Evolutionary conservation across 176 grass and related monocot species (phyloP), one percentile per base, ranked within the genome.

Genomic region (Thalia dealbata): DNA sequence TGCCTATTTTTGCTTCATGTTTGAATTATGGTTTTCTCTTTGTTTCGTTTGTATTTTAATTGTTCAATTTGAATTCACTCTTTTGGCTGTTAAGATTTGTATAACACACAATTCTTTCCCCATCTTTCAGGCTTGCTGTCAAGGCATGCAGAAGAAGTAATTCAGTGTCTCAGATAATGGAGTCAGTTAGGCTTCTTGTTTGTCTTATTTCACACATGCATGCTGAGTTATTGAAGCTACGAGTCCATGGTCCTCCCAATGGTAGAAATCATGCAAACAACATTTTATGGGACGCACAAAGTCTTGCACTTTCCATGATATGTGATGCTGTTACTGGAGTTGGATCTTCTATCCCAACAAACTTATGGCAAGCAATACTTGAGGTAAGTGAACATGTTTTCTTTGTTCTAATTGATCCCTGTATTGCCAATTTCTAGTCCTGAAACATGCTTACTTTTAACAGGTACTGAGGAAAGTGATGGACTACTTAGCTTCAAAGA

Each of bases 401-500:
- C 19, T 77, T 14, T 54, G 18, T 52, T 25, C 14, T 44, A 61
- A 28, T 14, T 73, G 42, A 11, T 64, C 8, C 61, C 50, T 35
- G 3, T 21, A 64, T 72, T 43, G 32, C 32, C 32, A 38, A 38
- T 38, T 38, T 10, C 1, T 32, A 38, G 14, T 84, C 61, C 8
- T 64, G 10, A 41, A 77, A 29, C 66, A 59, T 25, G 79, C 81
- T 69, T 79, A 58, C 12, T 61, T 46, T 61, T 38, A 45, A 4
- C 75, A 96, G 92, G 78, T 96, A 72, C 82, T 96, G 70, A 85
- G 92, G 71, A 96, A 96, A 73, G 80, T 96, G 60, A 88, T 96
- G 89, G 92, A 96, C 70, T 96, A 87, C 77, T 75, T 96, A 45
- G 69, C 80, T 66, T 78, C 84, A 65, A 92, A 86, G 81, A 96